Base-by-base conservation (phyloP, 1,284 basidiomycete genomes). In the Ceratobasidium sp. region DNA sequence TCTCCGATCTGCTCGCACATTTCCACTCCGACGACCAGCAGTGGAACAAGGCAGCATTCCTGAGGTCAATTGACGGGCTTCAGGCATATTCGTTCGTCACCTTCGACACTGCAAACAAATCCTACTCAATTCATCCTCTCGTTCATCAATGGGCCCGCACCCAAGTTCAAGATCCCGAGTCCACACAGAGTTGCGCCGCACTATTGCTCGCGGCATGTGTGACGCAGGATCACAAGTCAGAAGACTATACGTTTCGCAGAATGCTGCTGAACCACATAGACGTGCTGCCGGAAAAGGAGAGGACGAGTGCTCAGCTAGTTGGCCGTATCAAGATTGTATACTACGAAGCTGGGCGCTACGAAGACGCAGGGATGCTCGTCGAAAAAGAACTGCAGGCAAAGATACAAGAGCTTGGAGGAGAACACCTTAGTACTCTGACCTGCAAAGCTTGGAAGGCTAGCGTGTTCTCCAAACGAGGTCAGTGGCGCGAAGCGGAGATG, bases 71-170 rank as follows among this genome's bases (percentile, higher is more conserved):
- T 4, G 67, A 51, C 49, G 61, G 49, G 33, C 26, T 72, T 39
- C 56, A 44, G n/a, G 40, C 55, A 6, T 78, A 64, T 55, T 78
- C 69, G 23, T 42, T 72, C 4, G 61, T 71, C 58, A 20, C 58
- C 33, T 33, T 64, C 13, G 60, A 70, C 46, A 3, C 58, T 10
- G 26, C 68, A 42, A 42, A 44, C 44, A 26, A 63, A 12, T 42
- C 46, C 40, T 63, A 69, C 49, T 58, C 77, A 6, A 60, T 69
- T 44, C 67, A 78, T 53, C 77, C 67, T 33, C 64, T 78, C 33
- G 67, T 70, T 18, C 77, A 78, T 5, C 39, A 49, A 28, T 78
- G 77, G 77, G 51, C 56, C 20, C 77, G 67, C 20, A 71, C 51
- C 3, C 26, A 55, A 10, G 61, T 53, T 40, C 44, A 40, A 18